Percentiles rank a stretch among this genome's conserved stretches.
Conservation (phyloP, 2,329 filamentous ascomycete genomes). For the Cryphonectria naterciae region DNA sequence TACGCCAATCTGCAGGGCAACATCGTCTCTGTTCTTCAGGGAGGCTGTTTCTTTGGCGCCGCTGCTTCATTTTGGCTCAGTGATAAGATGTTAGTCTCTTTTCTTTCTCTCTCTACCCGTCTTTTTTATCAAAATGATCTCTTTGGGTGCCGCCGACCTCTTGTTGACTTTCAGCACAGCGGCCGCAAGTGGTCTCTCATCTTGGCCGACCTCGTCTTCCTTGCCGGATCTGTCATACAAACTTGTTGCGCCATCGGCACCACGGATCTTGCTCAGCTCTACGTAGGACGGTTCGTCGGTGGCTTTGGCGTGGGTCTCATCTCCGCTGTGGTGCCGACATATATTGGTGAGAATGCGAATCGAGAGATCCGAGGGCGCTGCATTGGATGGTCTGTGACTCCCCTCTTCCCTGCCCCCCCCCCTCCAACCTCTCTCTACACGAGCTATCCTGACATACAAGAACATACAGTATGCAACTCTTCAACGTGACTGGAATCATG, state of each 20-base stretch:
- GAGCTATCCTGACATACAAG: constrained; percentile 1
- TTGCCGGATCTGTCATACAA: constrained; percentile 23
- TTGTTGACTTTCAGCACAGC: not conserved
- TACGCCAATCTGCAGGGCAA: constrained; percentile 36
- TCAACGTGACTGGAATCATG: constrained; percentile 29
- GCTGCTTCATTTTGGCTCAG: constrained; percentile 47
- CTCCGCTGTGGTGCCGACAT: constrained; percentile 27
- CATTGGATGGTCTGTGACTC: constrained; percentile 24
- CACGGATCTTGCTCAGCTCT: constrained; percentile 24
- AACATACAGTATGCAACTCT: constrained; percentile 25
- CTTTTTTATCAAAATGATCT: no score
- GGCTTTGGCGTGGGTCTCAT: constrained; percentile 29
- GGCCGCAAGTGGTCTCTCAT: constrained; percentile 26
- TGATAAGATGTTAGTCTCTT: constrained; percentile 50
- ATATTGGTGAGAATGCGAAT: constrained; percentile 27
- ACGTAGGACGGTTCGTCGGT: constrained; percentile 27
- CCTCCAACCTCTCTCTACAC: no score
- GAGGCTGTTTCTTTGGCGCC: constrained; percentile 30
- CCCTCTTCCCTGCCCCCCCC: no score
- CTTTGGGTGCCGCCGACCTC: not conserved
- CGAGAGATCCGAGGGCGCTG: constrained; percentile 27
- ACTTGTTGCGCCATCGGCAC: constrained; percentile 24
- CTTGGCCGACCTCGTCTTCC: constrained; percentile 21
- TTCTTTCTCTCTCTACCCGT: not conserved
- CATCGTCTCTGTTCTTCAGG: constrained; percentile 41